Percentiles rank a stretch among this genome's conserved stretches.
Conservation (phyloP, 2,329 filamentous ascomycete species). For the Exophiala sideris region DNA sequence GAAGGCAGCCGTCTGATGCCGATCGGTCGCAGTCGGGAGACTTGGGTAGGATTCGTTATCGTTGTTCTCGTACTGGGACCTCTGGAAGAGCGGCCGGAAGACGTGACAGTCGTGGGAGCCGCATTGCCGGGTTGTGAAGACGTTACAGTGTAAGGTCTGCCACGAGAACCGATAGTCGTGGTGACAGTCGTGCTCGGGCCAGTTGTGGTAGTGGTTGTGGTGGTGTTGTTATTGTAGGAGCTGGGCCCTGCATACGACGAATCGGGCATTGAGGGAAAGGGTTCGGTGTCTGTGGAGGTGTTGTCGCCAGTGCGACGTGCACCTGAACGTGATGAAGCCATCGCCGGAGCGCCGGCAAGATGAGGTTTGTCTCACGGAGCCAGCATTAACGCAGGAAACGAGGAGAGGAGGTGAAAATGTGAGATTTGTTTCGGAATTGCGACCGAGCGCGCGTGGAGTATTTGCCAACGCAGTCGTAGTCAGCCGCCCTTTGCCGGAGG, state of each 20-base stretch:
- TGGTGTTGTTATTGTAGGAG: background rate
- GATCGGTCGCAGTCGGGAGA: constrained; percentile 20
- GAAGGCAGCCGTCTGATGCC: constrained; percentile 26
- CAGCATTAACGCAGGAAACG: background rate
- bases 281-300: constrained; percentile 17
- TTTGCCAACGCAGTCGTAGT: no score
- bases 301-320: constrained; percentile 12
- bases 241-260: constrained; percentile 13
- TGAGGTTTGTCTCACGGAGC: background rate
- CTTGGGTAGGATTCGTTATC: constrained; percentile 6
- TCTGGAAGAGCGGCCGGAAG: constrained; percentile 1
- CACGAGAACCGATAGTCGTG: constrained; percentile 15
- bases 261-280: constrained; percentile 20
- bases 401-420: background rate
- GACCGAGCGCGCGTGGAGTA: no score
- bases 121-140: constrained; percentile 11
- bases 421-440: background rate
- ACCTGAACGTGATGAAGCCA: constrained; percentile 17
- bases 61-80: constrained; percentile 16
- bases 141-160: constrained; percentile 22
- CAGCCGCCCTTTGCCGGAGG: no score
- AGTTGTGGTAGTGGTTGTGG: constrained; percentile 14
- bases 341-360: background rate
- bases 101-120: constrained; percentile 7
- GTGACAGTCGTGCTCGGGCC: constrained; percentile 14